These are phyloP conservation scores for Peronosclerospora sorghi DNA, from an alignment of 352 stramenopile genomes.

Conservation along the genomic window DNA sequence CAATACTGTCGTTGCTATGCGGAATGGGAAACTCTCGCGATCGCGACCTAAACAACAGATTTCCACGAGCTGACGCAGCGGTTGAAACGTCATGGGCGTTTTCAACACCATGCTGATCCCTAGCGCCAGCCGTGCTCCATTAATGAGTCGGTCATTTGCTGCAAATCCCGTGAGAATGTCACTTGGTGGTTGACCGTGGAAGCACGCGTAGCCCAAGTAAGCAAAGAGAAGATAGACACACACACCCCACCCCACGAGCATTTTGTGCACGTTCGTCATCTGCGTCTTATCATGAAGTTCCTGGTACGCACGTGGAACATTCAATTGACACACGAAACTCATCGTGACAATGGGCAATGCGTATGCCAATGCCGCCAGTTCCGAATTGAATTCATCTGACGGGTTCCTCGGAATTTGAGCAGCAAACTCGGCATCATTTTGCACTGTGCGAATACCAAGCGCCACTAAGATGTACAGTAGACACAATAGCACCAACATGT, in stretches of 20 bases:
- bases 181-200: constrained; percentile 70
- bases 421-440: constrained; percentile 31
- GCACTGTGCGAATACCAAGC: constrained; percentile 34
- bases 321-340: constrained; percentile 74
- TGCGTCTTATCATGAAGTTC: constrained; percentile 62
- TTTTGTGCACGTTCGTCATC: constrained; percentile 57
- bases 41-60: constrained; percentile 61
- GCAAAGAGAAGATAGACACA: constrained; percentile 56
- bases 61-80: constrained; percentile 63
- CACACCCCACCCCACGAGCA: constrained; percentile 41
- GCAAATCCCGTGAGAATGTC: constrained; percentile 74
- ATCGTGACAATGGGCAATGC: constrained; percentile 70
- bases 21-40: constrained; percentile 61
- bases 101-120: constrained; percentile 71
- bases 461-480: constrained; percentile 74
- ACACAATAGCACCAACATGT: constrained; percentile 65
- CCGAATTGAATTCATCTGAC: constrained; percentile 43
- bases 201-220: constrained; percentile 66
- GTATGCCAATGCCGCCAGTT: constrained; percentile 52
- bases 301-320: constrained; percentile 68
- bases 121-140: constrained; percentile 60
- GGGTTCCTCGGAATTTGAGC: constrained; percentile 30
- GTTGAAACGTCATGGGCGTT: constrained; percentile 81
- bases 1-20: constrained; percentile 44
- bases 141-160: constrained; percentile 59